These are phyloP conservation scores for Ceratocystis ficicola DNA, from an alignment of 2,329 filamentous ascomycete species.

Conservation along the genomic window DNA sequence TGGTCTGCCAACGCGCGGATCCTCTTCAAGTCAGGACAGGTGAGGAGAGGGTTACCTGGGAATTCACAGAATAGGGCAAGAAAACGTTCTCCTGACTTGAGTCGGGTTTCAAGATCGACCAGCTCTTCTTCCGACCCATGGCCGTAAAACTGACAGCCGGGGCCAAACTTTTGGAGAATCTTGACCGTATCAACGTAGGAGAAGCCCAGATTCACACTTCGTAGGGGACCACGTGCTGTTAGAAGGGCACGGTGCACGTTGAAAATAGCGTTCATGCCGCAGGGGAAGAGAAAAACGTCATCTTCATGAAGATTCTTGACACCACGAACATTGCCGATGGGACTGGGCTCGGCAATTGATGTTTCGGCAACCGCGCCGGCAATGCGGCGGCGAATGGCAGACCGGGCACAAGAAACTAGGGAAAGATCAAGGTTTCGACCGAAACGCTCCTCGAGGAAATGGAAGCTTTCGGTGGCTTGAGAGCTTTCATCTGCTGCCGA, in stretches of 20 bases:
- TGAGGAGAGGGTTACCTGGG: slow-evolving; percentile 79
- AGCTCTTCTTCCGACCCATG: slow-evolving; percentile 64
- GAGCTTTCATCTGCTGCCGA: slow-evolving; percentile 20
- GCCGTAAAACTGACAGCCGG: slow-evolving; percentile 80
- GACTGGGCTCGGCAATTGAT: slow-evolving; percentile 21
- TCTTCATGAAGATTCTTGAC: slow-evolving; percentile 60
- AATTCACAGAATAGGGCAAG: slow-evolving; percentile 89
- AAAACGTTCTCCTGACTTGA: slow-evolving; percentile 61
- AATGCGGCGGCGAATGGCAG: slow-evolving; percentile 76
- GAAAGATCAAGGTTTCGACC: slow-evolving; percentile 77
- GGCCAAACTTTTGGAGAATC: slow-evolving; percentile 85
- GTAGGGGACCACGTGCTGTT: slow-evolving; percentile 47
- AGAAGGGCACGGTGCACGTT: slow-evolving; percentile 68
- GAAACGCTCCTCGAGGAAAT: slow-evolving; percentile 88
- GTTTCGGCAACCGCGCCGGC: slow-evolving; percentile 70
- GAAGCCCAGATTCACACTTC: slow-evolving; percentile 90
- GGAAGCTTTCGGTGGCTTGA: slow-evolving; percentile 50
- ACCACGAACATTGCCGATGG: slow-evolving; percentile 37
- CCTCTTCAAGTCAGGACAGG: slow-evolving; percentile 70
- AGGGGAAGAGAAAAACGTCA: slow-evolving; percentile 80
- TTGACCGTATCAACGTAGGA: slow-evolving; percentile 96
- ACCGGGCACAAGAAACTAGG: slow-evolving; percentile 67
- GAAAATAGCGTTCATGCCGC: slow-evolving; percentile 93
- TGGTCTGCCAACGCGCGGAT: slow-evolving; percentile 67
- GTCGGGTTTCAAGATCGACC: slow-evolving; percentile 64